Evolutionary conservation across 192 early-diverging fungal genomes (phyloP).

Genomic region (Paraglomus occultum): DNA sequence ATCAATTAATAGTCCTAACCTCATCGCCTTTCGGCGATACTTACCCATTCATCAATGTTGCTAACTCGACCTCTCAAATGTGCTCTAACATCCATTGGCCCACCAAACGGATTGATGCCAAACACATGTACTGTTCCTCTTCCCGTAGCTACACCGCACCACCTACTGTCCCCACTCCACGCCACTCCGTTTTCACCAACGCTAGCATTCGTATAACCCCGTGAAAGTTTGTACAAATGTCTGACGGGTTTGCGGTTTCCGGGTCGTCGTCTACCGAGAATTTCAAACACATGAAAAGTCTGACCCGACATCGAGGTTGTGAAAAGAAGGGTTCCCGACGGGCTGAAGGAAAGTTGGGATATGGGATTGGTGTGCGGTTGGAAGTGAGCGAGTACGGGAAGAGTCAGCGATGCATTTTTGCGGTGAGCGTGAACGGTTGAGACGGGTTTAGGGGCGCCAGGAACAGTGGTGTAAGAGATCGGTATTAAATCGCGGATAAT

Average conservation of each 20-base stretch:
- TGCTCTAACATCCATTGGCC: slow-evolving; percentile 52
- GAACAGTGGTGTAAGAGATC: no score
- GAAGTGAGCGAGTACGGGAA: slow-evolving; percentile 64
- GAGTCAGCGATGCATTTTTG: neutral
- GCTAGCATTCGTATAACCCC: slow-evolving; percentile 74
- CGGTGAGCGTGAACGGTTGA: no score
- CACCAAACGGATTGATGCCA: slow-evolving; percentile 63
- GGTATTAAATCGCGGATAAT: slow-evolving; percentile 42
- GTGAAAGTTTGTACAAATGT: slow-evolving; percentile 70
- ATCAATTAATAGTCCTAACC: neutral
- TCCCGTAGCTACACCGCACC: slow-evolving; percentile 72
- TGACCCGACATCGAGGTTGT: slow-evolving; percentile 72
- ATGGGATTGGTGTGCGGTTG: slow-evolving; percentile 69
- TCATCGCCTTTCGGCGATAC: neutral
- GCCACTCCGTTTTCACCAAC: slow-evolving; percentile 58
- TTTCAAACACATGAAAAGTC: slow-evolving; percentile 69
- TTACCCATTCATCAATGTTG: slow-evolving; percentile 33
- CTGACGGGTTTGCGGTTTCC: slow-evolving; percentile 23
- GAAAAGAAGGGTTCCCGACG: slow-evolving; percentile 62
- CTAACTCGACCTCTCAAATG: slow-evolving; percentile 49
- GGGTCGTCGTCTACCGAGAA: slow-evolving; percentile 37
- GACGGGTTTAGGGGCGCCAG: no score
- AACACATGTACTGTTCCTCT: slow-evolving; percentile 77
- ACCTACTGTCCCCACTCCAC: slow-evolving; percentile 69
- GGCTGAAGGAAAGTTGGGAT: slow-evolving; percentile 59